phyloP scores from a whole-genome alignment of 768 basidiomycete genomes.

The Omphalotus guepiniiformis region DNA sequence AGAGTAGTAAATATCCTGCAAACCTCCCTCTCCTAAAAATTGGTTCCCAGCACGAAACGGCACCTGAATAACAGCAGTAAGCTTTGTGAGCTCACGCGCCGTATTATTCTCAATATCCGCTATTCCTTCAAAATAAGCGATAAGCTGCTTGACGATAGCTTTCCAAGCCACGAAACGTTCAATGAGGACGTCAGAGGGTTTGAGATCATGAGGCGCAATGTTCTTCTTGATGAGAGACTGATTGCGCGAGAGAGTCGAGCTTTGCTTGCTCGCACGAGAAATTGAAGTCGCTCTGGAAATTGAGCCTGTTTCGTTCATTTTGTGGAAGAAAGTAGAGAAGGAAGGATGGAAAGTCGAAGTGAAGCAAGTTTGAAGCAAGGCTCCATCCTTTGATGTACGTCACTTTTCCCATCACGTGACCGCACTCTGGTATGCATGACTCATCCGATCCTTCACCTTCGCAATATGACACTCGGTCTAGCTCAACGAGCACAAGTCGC shows the following conservation, averaged over 20 bases:
- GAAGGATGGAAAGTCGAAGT: too few species aligned
- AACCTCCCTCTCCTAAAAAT: slow-evolving; percentile 95
- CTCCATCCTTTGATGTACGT: too few species aligned
- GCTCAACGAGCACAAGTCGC: neutral
- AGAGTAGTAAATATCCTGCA: slow-evolving; percentile 93
- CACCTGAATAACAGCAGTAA: slow-evolving; percentile 94
- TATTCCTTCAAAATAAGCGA: slow-evolving; percentile 80
- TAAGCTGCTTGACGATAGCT: slow-evolving; percentile 92
- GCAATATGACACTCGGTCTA: neutral
- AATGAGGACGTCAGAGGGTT: slow-evolving; percentile 93
- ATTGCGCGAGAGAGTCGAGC: slow-evolving; percentile 71
- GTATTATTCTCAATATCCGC: slow-evolving; percentile 94
- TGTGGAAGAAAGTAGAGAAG: too few species aligned
- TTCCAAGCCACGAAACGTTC: slow-evolving; percentile 95
- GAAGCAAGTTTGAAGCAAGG: too few species aligned
- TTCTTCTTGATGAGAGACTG: slow-evolving; percentile 95
- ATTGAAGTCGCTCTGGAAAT: slow-evolving; percentile 70
- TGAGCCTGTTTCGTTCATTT: slow-evolving; percentile 40
- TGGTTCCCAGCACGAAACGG: slow-evolving; percentile 95
- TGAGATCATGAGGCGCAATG: slow-evolving; percentile 83
- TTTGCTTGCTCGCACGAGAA: slow-evolving; percentile 58
- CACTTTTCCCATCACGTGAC: too few species aligned
- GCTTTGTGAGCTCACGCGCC: slow-evolving; percentile 87
- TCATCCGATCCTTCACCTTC: too few species aligned
- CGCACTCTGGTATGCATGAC: too few species aligned